Percentiles rank a stretch among this genome's conserved stretches.
Conservation (phyloP, 139 green algal species). For the Closterium sp. region DNA sequence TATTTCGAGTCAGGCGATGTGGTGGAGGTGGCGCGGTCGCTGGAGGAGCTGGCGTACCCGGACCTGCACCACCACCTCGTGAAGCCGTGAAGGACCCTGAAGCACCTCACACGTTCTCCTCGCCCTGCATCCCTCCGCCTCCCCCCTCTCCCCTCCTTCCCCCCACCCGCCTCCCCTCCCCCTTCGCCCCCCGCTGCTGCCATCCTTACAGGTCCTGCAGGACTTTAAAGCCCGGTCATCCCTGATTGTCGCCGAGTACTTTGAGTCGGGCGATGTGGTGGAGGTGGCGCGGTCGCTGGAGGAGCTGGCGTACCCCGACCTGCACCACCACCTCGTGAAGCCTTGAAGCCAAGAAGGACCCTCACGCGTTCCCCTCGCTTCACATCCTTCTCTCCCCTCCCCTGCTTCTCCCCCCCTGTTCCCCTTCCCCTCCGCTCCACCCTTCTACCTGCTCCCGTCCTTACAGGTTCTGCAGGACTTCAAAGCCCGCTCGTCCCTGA, state of each 20-base stretch:
- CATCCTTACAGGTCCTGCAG: background rate
- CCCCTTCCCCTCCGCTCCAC: background rate
- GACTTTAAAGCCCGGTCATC: constrained; percentile 27
- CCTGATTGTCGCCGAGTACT: constrained; percentile 35
- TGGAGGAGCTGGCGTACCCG: constrained; percentile 35
- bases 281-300: constrained; percentile 38
- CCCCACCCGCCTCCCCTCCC: background rate
- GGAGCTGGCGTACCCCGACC: constrained; percentile 36
- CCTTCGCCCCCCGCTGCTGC: background rate
- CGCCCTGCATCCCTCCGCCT: background rate
- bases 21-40: constrained; percentile 21
- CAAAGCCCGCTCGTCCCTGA: constrained; percentile 16
- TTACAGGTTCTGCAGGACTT: constrained; percentile 8
- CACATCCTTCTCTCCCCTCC: background rate
- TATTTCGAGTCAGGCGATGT: constrained; percentile 38
- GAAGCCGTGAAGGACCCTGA: background rate
- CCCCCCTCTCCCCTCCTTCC: background rate
- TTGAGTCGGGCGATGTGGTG: constrained; percentile 23
- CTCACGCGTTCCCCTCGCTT: no score
- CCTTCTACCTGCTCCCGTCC: background rate
- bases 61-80: constrained; percentile 38
- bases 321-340: constrained; percentile 43
- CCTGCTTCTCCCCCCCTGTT: background rate
- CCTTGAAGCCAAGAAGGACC: background rate
- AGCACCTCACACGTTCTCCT: no score